Evolutionary conservation across 495 filamentous ascomycete species (phyloP).

Genomic region (Tetracladium marchalianum): DNA sequence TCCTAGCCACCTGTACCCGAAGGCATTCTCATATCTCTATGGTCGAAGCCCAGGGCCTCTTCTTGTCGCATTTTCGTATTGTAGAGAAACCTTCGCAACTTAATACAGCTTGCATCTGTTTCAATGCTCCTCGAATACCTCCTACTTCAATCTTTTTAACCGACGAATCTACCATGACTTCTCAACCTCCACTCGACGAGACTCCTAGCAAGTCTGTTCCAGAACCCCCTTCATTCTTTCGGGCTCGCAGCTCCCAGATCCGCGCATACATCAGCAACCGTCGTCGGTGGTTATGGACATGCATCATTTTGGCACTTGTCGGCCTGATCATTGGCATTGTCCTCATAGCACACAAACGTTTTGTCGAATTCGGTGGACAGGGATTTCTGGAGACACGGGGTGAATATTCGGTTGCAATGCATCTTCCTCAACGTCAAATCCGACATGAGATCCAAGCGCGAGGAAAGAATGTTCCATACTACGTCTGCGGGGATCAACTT

Average conservation of each 20-base stretch:
- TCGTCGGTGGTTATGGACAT: background rate
- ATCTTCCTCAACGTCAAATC: conserved; percentile 10
- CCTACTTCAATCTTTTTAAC: too few species aligned
- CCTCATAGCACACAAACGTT: conserved; percentile 11
- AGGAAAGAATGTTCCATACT: conserved; percentile 9
- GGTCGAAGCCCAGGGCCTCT: too few species aligned
- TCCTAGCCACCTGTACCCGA: too few species aligned
- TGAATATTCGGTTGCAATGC: background rate
- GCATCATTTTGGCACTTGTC: background rate
- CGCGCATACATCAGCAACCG: conserved; percentile 1
- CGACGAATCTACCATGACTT: too few species aligned
- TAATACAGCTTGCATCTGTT: too few species aligned
- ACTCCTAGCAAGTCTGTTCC: too few species aligned
- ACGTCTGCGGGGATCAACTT: conserved; percentile 14
- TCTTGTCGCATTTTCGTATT: too few species aligned
- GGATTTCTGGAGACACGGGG: conserved; percentile 8
- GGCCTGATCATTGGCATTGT: conserved; percentile 7
- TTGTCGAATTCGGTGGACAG: conserved; percentile 8
- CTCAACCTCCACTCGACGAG: too few species aligned
- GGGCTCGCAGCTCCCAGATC: conserved; percentile 1
- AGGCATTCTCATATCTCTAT: too few species aligned
- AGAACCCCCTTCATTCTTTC: conserved; percentile 1
- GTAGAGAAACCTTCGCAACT: too few species aligned
- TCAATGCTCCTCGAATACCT: too few species aligned
- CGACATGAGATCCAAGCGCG: background rate